A percentile compares a stretch with the other conserved stretches of the same genome.
These are phyloP conservation scores for Speleostelium caveatum DNA, from an alignment of 78 protist genomes.

Conservation along the genomic window DNA sequence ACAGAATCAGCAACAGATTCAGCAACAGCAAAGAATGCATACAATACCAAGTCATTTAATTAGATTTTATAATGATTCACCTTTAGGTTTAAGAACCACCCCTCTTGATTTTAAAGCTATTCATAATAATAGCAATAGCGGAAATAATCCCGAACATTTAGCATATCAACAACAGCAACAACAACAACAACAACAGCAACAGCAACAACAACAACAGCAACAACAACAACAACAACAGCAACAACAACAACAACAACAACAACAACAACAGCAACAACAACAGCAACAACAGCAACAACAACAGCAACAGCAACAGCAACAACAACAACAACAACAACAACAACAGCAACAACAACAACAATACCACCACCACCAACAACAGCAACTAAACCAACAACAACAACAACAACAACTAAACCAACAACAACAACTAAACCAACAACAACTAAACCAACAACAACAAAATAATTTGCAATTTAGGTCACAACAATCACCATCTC, in stretches of 20 bases:
- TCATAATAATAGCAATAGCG: too few species aligned
- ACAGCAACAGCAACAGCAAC: background rate
- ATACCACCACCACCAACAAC: background rate
- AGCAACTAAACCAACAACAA: background rate
- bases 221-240: background rate
- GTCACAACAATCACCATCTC: background rate
- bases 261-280: background rate
- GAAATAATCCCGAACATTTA: background rate
- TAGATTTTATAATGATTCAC: too few species aligned
- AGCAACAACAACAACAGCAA: background rate
- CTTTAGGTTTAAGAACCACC: too few species aligned
- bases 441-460: conserved; percentile 3
- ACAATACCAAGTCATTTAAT: too few species aligned
- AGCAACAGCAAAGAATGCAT: too few species aligned
- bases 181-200: background rate
- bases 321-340: background rate
- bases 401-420: background rate
- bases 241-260: background rate
- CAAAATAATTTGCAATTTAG: background rate
- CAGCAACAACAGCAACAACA: background rate
- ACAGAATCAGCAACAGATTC: background rate
- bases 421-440: conserved; percentile 10
- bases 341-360: background rate
- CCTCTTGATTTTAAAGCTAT: too few species aligned
- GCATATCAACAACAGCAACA: background rate